These are phyloP conservation scores for Fusarium illudens DNA, from an alignment of 2,329 filamentous ascomycete genomes.

Conservation along the genomic window DNA sequence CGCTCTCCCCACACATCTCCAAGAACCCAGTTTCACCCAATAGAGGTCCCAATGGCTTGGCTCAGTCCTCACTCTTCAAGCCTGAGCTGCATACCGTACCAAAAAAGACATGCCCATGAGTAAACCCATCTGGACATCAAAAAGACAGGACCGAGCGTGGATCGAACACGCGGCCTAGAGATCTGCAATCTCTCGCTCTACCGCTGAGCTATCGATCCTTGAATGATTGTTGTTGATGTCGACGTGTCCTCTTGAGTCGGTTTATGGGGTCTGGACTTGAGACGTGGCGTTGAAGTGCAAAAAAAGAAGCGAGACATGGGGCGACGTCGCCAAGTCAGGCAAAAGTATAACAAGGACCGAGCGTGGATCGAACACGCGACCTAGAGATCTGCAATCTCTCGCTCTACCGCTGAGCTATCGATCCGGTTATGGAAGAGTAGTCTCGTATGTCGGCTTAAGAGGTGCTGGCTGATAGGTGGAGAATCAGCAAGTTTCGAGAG, in stretches of 20 bases:
- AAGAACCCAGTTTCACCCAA: neutral
- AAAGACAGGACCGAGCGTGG: constrained; percentile 35
- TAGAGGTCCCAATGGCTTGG: neutral
- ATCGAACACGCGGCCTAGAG: constrained; percentile 36
- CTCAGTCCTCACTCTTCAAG: neutral
- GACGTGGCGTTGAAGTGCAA: constrained; percentile 11
- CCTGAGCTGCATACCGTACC: no score
- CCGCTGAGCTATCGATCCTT: constrained; percentile 36
- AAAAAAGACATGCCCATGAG: neutral
- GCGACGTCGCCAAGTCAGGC: neutral
- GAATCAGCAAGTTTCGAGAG: neutral
- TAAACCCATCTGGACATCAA: neutral
- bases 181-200: constrained; percentile 38
- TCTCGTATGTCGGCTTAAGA: neutral
- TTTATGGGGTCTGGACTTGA: neutral
- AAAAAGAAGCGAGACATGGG: constrained; percentile 15
- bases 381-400: constrained; percentile 37
- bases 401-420: constrained; percentile 38
- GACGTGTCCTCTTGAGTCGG: neutral
- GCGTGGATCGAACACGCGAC: constrained; percentile 36
- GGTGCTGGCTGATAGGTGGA: neutral
- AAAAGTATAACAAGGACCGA: constrained; percentile 33
- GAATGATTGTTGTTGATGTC: neutral
- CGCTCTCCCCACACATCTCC: neutral
- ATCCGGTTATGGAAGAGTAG: neutral